A percentile compares a stretch with the other conserved stretches of the same genome.
These are phyloP conservation scores for Allium cepa DNA, from an alignment of 106 monocot genomes.

Conservation along the genomic window DNA sequence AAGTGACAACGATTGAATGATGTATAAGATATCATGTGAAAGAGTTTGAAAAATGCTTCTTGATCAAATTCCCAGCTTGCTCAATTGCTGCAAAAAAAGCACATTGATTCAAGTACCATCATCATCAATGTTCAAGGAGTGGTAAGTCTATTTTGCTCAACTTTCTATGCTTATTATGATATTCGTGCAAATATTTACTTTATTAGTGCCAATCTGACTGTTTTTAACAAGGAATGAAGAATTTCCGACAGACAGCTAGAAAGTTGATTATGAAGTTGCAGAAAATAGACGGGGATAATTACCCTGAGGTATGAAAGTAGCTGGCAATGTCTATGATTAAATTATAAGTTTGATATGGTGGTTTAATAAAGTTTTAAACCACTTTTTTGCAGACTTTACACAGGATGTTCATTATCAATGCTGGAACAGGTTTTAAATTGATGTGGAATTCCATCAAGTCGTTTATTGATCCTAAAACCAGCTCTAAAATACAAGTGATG, in stretches of 20 bases:
- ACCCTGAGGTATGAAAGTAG: conserved; percentile 27
- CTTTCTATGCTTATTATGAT: too few relatives aligned
- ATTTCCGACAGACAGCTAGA: conserved; percentile 46
- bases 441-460: too few relatives aligned
- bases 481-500: too few relatives aligned
- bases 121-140: conserved; percentile 78
- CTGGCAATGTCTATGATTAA: too few relatives aligned
- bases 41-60: conserved; percentile 56
- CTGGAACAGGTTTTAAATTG: too few relatives aligned
- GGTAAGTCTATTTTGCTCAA: conserved; percentile 20
- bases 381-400: too few relatives aligned
- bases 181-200: background rate
- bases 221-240: conserved; percentile 28
- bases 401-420: too few relatives aligned
- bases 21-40: conserved; percentile 54
- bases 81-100: conserved; percentile 72
- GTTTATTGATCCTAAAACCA: too few relatives aligned
- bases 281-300: conserved; percentile 50
- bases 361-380: too few relatives aligned
- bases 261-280: conserved; percentile 34
- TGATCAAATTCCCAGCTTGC: conserved; percentile 70
- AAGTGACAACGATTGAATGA: conserved; percentile 56
- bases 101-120: conserved; percentile 74
- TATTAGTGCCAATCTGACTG: background rate
- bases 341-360: too few relatives aligned